phyloP scores from a whole-genome alignment of 2,329 filamentous ascomycete genomes.

The Fusarium sp. region DNA sequence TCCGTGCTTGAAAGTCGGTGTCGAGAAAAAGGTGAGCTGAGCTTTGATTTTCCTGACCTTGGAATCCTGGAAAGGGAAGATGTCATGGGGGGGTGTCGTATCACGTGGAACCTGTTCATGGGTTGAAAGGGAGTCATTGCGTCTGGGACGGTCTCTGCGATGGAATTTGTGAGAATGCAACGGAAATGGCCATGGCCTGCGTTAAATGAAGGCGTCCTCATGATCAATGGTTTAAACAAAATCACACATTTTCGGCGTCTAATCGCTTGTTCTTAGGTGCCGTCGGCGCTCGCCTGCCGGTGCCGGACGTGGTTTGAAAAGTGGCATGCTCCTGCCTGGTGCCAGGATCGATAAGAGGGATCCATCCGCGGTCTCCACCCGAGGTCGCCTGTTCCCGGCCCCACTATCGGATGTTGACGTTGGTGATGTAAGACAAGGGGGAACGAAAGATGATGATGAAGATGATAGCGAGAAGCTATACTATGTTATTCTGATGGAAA shows the following conservation, averaged over 20 bases:
- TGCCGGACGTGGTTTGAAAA: constrained; percentile 35
- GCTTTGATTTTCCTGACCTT: constrained; percentile 22
- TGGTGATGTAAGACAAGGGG: constrained; percentile 34
- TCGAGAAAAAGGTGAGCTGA: constrained; percentile 21
- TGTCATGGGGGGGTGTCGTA: constrained; percentile 16
- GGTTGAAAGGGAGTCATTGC: constrained; percentile 24
- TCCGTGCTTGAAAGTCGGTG: constrained; percentile 38
- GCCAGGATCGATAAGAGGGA: constrained; percentile 33
- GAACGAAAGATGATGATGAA: background rate
- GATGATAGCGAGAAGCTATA: constrained; percentile 24
- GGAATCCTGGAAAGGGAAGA: constrained; percentile 14
- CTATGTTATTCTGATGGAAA: background rate
- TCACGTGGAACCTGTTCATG: constrained; percentile 33
- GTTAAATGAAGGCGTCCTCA: constrained; percentile 20
- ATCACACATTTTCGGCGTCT: constrained; percentile 30
- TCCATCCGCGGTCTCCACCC: constrained; percentile 40
- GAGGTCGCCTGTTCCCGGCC: constrained; percentile 43
- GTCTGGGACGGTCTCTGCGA: constrained; percentile 10
- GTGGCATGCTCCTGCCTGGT: constrained; percentile 40
- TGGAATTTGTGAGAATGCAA: background rate
- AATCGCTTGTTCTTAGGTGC: constrained; percentile 2
- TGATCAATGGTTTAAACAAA: constrained; percentile 30
- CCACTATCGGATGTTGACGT: constrained; percentile 45
- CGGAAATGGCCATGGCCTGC: constrained; percentile 1
- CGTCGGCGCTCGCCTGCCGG: constrained; percentile 30